Evolutionary conservation across 805 yeast genomes (phyloP).

Genomic region (Candida nonsorbophila): DNA sequence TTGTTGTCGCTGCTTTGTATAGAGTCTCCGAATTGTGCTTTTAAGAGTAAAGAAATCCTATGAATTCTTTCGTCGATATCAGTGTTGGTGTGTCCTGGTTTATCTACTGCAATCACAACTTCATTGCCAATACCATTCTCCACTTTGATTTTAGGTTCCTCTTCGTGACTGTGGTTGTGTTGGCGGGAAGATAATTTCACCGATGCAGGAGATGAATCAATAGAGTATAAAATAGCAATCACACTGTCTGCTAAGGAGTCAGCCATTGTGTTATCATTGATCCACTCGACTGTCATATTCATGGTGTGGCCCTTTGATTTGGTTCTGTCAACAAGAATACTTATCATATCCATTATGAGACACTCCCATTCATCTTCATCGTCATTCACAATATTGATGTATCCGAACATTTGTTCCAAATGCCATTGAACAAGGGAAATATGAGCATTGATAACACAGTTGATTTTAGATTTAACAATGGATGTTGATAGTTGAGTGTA

Average conservation of each 20-base stretch:
- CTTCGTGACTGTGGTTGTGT: conserved; percentile 39
- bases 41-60: conserved; percentile 57
- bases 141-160: conserved; percentile 10
- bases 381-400: conserved; percentile 57
- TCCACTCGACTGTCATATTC: conserved; percentile 78
- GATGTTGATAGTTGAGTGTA: conserved; percentile 85
- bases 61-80: conserved; percentile 27
- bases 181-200: conserved; percentile 74
- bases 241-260: conserved; percentile 95
- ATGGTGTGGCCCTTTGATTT: conserved; percentile 18
- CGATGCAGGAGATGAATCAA: conserved; percentile 92
- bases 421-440: conserved; percentile 83
- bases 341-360: conserved; percentile 42
- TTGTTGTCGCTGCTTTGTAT: conserved; percentile 38
- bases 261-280: conserved; percentile 71
- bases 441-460: conserved; percentile 72
- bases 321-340: conserved; percentile 36
- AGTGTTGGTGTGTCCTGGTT: conserved; percentile 20
- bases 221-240: conserved; percentile 82
- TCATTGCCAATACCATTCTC: conserved; percentile 10
- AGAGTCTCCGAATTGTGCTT: conserved; percentile 86
- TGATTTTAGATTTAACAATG: conserved; percentile 75
- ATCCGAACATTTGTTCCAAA: conserved; percentile 92
- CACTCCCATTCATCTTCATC: conserved; percentile 42
- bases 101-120: conserved; percentile 4